Evolutionary conservation across 139 green algal genomes (phyloP), one percentile per base, ranked within the genome.

Genomic region (Desmodesmus armatus): DNA sequence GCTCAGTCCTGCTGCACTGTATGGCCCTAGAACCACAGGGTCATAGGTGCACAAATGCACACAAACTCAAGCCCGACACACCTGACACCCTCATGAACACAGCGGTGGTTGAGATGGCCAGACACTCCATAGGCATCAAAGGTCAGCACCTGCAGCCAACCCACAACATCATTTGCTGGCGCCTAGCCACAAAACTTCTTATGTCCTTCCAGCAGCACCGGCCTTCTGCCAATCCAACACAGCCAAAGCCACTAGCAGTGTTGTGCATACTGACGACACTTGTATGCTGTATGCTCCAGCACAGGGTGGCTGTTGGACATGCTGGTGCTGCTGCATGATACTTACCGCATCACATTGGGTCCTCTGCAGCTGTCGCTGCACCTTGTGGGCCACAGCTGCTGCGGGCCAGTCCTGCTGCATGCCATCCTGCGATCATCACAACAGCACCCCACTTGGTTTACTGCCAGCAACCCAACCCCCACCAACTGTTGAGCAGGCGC

Each of bases 71-170:
- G 25, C 55, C 9, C 13, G 7, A 27, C 58, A 21, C 31, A 90
- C 82, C 83, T 77, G 21, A 93, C 83, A 4, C 87, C 90, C 0
- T 73, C 43, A 39, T 89, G 83, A 29, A 88, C 83, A 44, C 76
- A 66, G 33, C 78, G 78, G 76, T 93, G 90, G 66, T 93, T 93
- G 69, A 84, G 73, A 71, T 93, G 90, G 40, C 88, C 84, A 7
- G 90, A 93, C 3, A 93, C 88, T 6, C 90, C 90, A 17, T 82
- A 43, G 0, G n/a, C 72, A 69, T 93, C 90, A 87, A 93, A 93
- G 0, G 90, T 93, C 13, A 93, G 47, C 6, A 93, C 70, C 88
- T 93, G 87, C 40, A 63, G 29, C 47, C n/a, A 51, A 29, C 11
- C 5, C 29, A 35, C 15, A 53, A 76, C 17, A 33, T 44, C n/a